Base-by-base conservation (phyloP, 305 asterid species). In the Salvia sclarea region DNA sequence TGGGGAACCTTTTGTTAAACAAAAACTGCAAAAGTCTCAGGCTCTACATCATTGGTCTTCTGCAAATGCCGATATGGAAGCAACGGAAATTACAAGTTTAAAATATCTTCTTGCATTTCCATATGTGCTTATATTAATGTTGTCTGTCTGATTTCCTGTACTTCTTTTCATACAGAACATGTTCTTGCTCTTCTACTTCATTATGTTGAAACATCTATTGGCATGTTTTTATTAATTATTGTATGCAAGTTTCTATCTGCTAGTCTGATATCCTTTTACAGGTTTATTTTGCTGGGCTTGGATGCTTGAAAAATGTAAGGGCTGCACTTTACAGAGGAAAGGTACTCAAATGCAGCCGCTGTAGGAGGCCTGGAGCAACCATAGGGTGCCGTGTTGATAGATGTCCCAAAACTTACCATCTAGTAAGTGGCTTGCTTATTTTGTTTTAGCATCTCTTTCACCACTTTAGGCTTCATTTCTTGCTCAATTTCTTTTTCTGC, bases 381-480 rank as follows among this genome's bases (percentile, higher is more conserved):
- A 91, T 89, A 78, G 99, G 99, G 49, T 95, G 99, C 71, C 98
- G 99, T 73, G 99, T 95, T 74, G 99, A 95, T 80, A 86, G 99
- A 47, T 95, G 99, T 75, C 98, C 99, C 44, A 95, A 79, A 83
- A 95, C 99, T 59, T 95, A 91, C 84, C 99, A 95, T 76, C 81
- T 95, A 74, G 99, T 95, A 74, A 82, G 99, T 78, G 66, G 61
- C 48, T 71, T 55, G 56, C 50, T 45, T 61, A 44, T 68, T 52
- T 58, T 64, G 65, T 37, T 41, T 58, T 30, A 20, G 58, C 60
- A 13, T 57, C 31, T 56, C 30, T 65, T 55, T 72, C 59, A 21
- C 53, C 44, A 40, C 60, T 30, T 43, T 54, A 53, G 38, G 67
- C 57, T 63, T 64, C 61, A 40, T 41, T 61, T 45, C 62, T 61